Evolutionary conservation across 441 rosid species (phyloP).

Genomic region (Arabidopsis lyrata): DNA sequence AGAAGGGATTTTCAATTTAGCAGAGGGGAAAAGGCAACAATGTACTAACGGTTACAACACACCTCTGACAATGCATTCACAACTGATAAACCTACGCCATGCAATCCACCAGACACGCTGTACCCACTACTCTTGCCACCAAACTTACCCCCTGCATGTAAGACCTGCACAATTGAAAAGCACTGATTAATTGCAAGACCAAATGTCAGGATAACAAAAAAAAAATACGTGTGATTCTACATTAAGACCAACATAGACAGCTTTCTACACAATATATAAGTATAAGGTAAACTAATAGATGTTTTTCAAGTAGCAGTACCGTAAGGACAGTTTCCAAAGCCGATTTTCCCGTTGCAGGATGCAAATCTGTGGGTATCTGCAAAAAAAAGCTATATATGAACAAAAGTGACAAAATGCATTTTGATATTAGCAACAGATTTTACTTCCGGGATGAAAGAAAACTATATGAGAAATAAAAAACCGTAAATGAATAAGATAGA

Average conservation of each 20-base stretch:
- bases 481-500: neutral
- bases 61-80: conserved; percentile 99
- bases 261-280: neutral
- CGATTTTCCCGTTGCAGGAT: conserved; percentile 94
- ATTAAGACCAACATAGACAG: neutral
- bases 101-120: conserved; percentile 95
- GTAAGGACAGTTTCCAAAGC: conserved; percentile 96
- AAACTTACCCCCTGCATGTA: conserved; percentile 99
- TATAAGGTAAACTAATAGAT: conserved; percentile 18
- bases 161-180: conserved; percentile 61
- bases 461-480: neutral
- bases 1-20: conserved; percentile 5
- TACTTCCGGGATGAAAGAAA: conserved; percentile 1
- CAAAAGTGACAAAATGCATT: neutral
- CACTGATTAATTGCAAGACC: conserved; percentile 1
- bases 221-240: neutral
- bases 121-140: conserved; percentile 97
- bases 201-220: conserved; percentile 10
- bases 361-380: conserved; percentile 96
- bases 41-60: conserved; percentile 35
- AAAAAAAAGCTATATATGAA: conserved; percentile 32
- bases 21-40: conserved; percentile 14
- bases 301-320: conserved; percentile 55
- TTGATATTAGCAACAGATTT: conserved; percentile 6
- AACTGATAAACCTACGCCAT: conserved; percentile 98